A percentile compares a stretch with the other conserved stretches of the same genome.
Evolutionary conservation across 768 basidiomycete genomes (phyloP).

Genomic region (Dendrothele bispora): DNA sequence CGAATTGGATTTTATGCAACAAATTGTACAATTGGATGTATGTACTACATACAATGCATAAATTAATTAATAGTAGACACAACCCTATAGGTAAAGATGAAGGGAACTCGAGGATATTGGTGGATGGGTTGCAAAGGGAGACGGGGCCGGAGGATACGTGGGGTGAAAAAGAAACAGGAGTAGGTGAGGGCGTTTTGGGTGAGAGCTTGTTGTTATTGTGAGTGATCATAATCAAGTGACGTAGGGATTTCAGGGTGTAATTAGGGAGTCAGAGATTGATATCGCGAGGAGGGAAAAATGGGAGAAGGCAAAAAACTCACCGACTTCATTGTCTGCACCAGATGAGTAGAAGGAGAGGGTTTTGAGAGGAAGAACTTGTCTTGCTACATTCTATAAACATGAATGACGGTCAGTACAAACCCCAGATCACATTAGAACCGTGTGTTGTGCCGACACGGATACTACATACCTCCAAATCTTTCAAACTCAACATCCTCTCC

Average conservation of each 20-base stretch:
- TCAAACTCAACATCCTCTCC: conserved; percentile 67
- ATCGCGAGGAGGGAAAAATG: conserved; percentile 6
- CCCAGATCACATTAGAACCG: neutral
- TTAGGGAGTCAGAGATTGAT: conserved; percentile 12
- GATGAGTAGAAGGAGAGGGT: conserved; percentile 86
- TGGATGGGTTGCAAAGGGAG: conserved; percentile 64
- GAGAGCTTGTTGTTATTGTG: conserved; percentile 39
- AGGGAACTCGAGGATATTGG: conserved; percentile 69
- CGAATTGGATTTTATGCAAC: too few species aligned
- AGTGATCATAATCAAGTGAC: neutral
- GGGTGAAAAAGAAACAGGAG: conserved; percentile 81
- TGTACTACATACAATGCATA: too few species aligned
- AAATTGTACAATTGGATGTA: too few species aligned
- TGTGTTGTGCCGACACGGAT: too few species aligned
- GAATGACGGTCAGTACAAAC: conserved; percentile 3
- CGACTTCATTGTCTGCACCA: conserved; percentile 80
- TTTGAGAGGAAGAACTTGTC: conserved; percentile 67
- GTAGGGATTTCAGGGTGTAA: too few species aligned
- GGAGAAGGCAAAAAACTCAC: conserved; percentile 40
- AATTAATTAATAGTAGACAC: too few species aligned
- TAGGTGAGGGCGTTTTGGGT: conserved; percentile 79
- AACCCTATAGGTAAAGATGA: conserved; percentile 76
- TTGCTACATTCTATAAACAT: conserved; percentile 59
- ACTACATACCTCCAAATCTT: conserved; percentile 81
- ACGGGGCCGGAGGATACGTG: conserved; percentile 77